A percentile compares a stretch with the other conserved stretches of the same genome.
Conservation (phyloP, 768 basidiomycete species). For the Termitomyces sp. region DNA sequence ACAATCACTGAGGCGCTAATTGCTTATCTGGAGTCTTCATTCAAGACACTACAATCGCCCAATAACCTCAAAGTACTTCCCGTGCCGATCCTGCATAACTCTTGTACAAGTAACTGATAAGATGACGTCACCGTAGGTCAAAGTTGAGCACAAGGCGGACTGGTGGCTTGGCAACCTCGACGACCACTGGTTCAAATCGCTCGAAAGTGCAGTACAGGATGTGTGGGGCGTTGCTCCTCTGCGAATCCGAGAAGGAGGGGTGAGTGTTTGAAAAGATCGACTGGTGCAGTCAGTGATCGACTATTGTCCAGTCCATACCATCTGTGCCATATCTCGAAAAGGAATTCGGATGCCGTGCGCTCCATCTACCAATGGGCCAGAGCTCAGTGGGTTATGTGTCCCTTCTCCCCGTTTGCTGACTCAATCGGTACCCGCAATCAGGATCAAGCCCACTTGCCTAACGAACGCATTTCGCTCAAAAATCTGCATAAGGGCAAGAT, state of each 20-base stretch:
- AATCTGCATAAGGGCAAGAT: constrained; percentile 78
- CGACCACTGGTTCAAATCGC: constrained; percentile 79
- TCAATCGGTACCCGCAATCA: constrained; percentile 17
- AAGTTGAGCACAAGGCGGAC: constrained; percentile 78
- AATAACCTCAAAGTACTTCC: constrained; percentile 62
- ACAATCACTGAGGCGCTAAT: constrained; percentile 59
- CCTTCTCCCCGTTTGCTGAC: background rate
- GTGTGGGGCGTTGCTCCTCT: constrained; percentile 88
- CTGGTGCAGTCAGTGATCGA: background rate
- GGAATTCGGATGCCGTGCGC: constrained; percentile 79
- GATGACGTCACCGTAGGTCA: constrained; percentile 41
- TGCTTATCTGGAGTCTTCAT: constrained; percentile 52
- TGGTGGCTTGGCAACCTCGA: constrained; percentile 96
- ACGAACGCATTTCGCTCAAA: constrained; percentile 83
- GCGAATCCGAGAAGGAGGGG: constrained; percentile 90
- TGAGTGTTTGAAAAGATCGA: constrained; percentile 29
- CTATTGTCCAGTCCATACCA: constrained; percentile 72
- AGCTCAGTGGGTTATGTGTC: constrained; percentile 56
- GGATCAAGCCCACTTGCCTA: constrained; percentile 92
- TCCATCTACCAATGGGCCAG: constrained; percentile 94
- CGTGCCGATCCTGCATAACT: background rate
- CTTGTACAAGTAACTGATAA: background rate
- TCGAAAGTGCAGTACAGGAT: constrained; percentile 76
- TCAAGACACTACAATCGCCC: constrained; percentile 54
- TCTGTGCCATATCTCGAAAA: constrained; percentile 93